Base-by-base conservation (phyloP, 208 protist species). In the Strigomonas oncopelti region DNA sequence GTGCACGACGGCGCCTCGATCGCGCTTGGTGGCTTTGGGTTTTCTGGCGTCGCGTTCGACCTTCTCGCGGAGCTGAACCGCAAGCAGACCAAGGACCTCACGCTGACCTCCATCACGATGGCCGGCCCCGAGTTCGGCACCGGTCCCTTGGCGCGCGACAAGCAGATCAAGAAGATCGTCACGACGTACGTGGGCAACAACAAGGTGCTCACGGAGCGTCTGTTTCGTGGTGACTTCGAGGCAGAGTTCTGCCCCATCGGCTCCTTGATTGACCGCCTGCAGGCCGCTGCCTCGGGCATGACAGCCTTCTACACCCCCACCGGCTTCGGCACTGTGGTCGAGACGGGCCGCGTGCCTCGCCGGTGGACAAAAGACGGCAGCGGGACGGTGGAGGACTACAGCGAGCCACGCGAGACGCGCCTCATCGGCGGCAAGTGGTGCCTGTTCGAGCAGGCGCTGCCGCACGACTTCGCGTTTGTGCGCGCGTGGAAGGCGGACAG, bases 151-250 rank as follows among this genome's bases (percentile, higher is more conserved):
- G 73, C 96, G 16, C 25, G 58, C 65, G 60, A 93, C 87, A 88
- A 85, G 1, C 78, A 95, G 61, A 72, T 84, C 2, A 69, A 79
- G 45, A 88, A 93, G 51, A 65, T 78, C 52, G 58, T 98, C 66
- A 85, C 92, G 7, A 88, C 88, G 3, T 98, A 98, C 71, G 92
- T 98, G 22, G 96, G 95, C 56, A 95, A 98, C 60, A 98, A 98
- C 77, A 77, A 80, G 56, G 71, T 84, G 22, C 97, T 98, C 74
- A 81, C 94, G 51, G 71, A 85, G 28, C 87, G 91, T 65, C 98
- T 97, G 61, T 74, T 97, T 5, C 60, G 27, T 25, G 97, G 96
- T 61, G 78, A 97, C 70, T 75, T 98, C 1, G 92, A 98, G 68
- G 83, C 98, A 0, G 95, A 98, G 75, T 78, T 98, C 2, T 95